These are phyloP conservation scores for Hymenotorrendiella dingleyae DNA, from an alignment of 2,329 filamentous ascomycete genomes.

Conservation along the genomic window DNA sequence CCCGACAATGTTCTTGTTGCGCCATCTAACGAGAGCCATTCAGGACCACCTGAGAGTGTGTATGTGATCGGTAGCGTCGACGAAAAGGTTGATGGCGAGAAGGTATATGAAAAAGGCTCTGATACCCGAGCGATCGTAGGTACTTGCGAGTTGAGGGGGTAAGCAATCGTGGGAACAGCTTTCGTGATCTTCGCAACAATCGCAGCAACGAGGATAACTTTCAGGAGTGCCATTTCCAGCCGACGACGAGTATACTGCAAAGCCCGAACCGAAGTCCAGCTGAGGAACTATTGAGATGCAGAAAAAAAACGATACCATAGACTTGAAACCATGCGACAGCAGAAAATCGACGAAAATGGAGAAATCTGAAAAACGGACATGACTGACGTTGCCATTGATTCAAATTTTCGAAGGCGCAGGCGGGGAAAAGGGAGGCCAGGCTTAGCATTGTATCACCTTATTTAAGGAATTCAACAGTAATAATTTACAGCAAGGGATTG, in stretches of 20 bases:
- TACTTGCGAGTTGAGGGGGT: slow-evolving; percentile 80
- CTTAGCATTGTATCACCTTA: slow-evolving; percentile 21
- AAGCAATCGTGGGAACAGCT: slow-evolving; percentile 41
- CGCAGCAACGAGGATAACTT: slow-evolving; percentile 10
- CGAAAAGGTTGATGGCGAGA: slow-evolving; percentile 69
- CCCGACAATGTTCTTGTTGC: slow-evolving; percentile 61
- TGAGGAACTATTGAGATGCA: too few relatives aligned
- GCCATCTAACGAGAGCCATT: slow-evolving; percentile 70
- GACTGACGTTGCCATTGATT: slow-evolving; percentile 10
- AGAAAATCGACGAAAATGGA: slow-evolving; percentile 8
- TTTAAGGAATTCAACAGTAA: slow-evolving; percentile 20
- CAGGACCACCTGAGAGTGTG: slow-evolving; percentile 56
- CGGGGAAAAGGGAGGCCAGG: slow-evolving; percentile 14
- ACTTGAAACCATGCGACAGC: slow-evolving; percentile 4
- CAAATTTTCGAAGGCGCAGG: slow-evolving; percentile 20
- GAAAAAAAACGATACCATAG: too few relatives aligned
- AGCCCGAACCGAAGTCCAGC: too few relatives aligned
- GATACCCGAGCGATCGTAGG: slow-evolving; percentile 70
- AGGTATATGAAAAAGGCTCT: slow-evolving; percentile 62
- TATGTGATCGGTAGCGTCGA: slow-evolving; percentile 58
- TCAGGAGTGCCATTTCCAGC: slow-evolving; percentile 24
- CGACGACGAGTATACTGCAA: too few relatives aligned
- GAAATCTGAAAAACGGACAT: slow-evolving; percentile 10
- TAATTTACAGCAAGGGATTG: slow-evolving; percentile 22
- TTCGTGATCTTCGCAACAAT: slow-evolving; percentile 16